A percentile compares a stretch with the other conserved stretches of the same genome.
Conservation (phyloP, 2,329 filamentous ascomycete genomes). For the Ophiosphaerella herpotricha region DNA sequence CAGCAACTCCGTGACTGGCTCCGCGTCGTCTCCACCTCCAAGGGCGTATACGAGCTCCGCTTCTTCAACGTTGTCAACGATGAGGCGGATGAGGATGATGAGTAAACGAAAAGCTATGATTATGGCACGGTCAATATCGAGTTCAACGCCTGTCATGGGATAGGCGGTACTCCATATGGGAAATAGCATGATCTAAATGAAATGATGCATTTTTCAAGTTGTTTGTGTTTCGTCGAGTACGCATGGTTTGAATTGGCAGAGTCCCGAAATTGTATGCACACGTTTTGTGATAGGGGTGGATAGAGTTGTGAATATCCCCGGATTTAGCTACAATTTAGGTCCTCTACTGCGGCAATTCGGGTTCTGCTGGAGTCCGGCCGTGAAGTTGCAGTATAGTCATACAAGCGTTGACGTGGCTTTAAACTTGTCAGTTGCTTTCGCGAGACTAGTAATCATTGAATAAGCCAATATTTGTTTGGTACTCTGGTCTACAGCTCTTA, state of each 20-base stretch:
- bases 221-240: background rate
- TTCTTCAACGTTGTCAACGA: constrained; percentile 99
- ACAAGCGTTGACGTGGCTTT: too few species aligned
- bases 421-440: too few species aligned
- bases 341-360: too few species aligned
- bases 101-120: constrained; percentile 65
- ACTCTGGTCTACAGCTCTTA: too few species aligned
- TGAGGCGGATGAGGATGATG: constrained; percentile 96
- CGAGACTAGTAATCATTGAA: too few species aligned
- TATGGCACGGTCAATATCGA: constrained; percentile 24
- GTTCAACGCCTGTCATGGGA: constrained; percentile 16
- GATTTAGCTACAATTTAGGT: too few species aligned
- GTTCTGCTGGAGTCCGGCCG: too few species aligned
- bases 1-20: constrained; percentile 99
- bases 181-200: constrained; percentile 39
- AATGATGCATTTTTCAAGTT: constrained; percentile 27
- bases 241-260: too few species aligned
- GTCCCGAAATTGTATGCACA: too few species aligned
- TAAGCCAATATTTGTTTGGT: too few species aligned
- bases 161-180: constrained; percentile 25
- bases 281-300: background rate
- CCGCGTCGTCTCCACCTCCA: constrained; percentile 95
- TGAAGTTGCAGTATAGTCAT: too few species aligned
- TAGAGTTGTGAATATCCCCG: too few species aligned
- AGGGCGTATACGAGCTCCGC: constrained; percentile 99